A percentile compares a stretch with the other conserved stretches of the same genome.
These are phyloP conservation scores for Oligophagozyma castellii DNA, from an alignment of 1,139 yeast genomes.

Conservation along the genomic window DNA sequence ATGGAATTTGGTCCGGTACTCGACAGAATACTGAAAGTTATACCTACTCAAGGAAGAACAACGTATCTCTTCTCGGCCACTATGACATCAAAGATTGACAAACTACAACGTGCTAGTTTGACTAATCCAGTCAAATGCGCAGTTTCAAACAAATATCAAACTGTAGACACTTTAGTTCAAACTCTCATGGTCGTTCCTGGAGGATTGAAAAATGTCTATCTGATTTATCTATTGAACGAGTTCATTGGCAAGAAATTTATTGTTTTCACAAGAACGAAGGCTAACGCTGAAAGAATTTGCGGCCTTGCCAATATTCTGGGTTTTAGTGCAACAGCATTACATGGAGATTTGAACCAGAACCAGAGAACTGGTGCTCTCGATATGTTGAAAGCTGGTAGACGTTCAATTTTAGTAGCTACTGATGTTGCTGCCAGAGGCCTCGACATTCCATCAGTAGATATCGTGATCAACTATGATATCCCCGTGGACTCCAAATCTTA, in stretches of 20 bases:
- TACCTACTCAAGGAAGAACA: constrained; percentile 59
- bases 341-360: constrained; percentile 86
- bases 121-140: constrained; percentile 84
- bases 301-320: constrained; percentile 69
- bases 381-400: constrained; percentile 76
- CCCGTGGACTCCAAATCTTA: constrained; percentile 98
- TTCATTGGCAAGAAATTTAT: constrained; percentile 76
- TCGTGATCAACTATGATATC: constrained; percentile 84
- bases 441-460: constrained; percentile 90
- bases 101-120: constrained; percentile 84
- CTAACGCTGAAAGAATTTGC: constrained; percentile 86
- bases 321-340: constrained; percentile 82
- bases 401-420: constrained; percentile 80
- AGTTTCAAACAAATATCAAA: constrained; percentile 76
- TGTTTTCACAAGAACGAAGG: constrained; percentile 87
- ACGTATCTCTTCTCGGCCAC: constrained; percentile 93
- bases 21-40: constrained; percentile 69
- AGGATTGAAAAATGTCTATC: constrained; percentile 79
- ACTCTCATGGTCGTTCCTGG: constrained; percentile 85
- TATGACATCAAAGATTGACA: constrained; percentile 89
- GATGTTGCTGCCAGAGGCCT: constrained; percentile 98
- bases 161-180: constrained; percentile 86
- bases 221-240: constrained; percentile 73
- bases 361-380: constrained; percentile 88
- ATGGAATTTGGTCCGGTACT: constrained; percentile 95